phyloP scores from a whole-genome alignment of 352 stramenopile genomes.

The Phytophthora sojae region DNA sequence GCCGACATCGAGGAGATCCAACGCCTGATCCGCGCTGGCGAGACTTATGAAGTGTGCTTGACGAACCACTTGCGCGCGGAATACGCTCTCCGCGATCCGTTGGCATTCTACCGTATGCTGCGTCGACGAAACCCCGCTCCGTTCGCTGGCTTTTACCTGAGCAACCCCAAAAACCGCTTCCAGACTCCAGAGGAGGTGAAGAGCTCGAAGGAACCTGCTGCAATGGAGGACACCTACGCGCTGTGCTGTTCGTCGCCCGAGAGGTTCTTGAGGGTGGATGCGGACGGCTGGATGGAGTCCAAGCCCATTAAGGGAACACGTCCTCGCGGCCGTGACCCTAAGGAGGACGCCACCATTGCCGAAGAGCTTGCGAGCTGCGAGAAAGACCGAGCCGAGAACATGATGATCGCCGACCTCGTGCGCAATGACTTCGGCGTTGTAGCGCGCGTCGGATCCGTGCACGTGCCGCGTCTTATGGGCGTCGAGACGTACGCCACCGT shows the following conservation, averaged over 20 bases:
- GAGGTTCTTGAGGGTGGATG: slow-evolving; percentile 90
- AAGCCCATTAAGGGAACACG: slow-evolving; percentile 98
- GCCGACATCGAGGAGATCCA: slow-evolving; percentile 89
- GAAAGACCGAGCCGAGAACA: slow-evolving; percentile 97
- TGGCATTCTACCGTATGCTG: slow-evolving; percentile 92
- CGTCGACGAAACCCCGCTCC: slow-evolving; percentile 94
- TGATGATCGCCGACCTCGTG: slow-evolving; percentile 98
- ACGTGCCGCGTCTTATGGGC: slow-evolving; percentile 94
- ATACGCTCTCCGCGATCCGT: slow-evolving; percentile 48
- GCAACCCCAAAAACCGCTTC: slow-evolving; percentile 59
- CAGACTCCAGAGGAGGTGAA: slow-evolving; percentile 1
- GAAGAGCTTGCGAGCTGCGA: slow-evolving; percentile 81
- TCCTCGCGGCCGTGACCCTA: slow-evolving; percentile 50
- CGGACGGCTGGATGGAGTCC: slow-evolving; percentile 91
- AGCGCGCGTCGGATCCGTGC: slow-evolving; percentile 90
- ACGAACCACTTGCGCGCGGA: slow-evolving; percentile 93
- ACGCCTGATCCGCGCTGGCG: slow-evolving; percentile 90
- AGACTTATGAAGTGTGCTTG: slow-evolving; percentile 97
- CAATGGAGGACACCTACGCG: slow-evolving; percentile 69
- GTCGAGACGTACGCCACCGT: slow-evolving; percentile 98
- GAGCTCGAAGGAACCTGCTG: background rate
- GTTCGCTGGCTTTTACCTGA: slow-evolving; percentile 93
- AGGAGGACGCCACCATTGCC: slow-evolving; percentile 70
- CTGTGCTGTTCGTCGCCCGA: slow-evolving; percentile 97
- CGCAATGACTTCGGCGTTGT: slow-evolving; percentile 97